Conservation (phyloP, 495 filamentous ascomycete species). For the Venustampulla echinocandica region DNA sequence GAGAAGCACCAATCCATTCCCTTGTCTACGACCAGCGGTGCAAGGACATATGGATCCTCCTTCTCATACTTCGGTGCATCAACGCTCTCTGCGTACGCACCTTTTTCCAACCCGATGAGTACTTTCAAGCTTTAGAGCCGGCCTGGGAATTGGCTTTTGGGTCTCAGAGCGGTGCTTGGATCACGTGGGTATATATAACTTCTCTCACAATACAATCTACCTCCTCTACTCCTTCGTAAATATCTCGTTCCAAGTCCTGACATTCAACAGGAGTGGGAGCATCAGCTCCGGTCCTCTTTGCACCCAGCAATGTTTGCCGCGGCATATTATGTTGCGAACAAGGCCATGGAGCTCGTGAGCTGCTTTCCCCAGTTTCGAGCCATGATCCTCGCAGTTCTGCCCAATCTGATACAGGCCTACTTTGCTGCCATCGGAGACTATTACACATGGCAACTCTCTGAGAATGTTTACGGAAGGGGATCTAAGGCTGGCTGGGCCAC, state of each 20-base stretch:
- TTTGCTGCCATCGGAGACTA: conserved; percentile 76
- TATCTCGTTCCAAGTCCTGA: too few species aligned
- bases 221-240: neutral
- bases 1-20: too few species aligned
- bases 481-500: conserved; percentile 59
- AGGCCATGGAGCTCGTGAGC: conserved; percentile 39
- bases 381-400: conserved; percentile 59
- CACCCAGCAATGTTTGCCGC: conserved; percentile 78
- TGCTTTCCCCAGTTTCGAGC: conserved; percentile 43
- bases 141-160: conserved; percentile 90
- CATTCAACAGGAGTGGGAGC: conserved; percentile 73
- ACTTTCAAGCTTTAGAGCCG: conserved; percentile 91
- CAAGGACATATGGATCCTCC: conserved; percentile 46
- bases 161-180: conserved; percentile 66
- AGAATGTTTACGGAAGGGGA: conserved; percentile 57
- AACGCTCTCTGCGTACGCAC: conserved; percentile 80
- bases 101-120: conserved; percentile 99
- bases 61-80: conserved; percentile 69
- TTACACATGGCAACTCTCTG: conserved; percentile 80
- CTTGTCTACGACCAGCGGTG: conserved; percentile 13
- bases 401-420: conserved; percentile 66
- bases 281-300: conserved; percentile 84
- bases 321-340: conserved; percentile 57
- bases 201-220: too few species aligned
- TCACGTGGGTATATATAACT: conserved; percentile 90